These are phyloP conservation scores for carrot (Daucus carota) DNA, from an alignment of 129 eudicot genomes.

Conservation along the genomic window DNA sequence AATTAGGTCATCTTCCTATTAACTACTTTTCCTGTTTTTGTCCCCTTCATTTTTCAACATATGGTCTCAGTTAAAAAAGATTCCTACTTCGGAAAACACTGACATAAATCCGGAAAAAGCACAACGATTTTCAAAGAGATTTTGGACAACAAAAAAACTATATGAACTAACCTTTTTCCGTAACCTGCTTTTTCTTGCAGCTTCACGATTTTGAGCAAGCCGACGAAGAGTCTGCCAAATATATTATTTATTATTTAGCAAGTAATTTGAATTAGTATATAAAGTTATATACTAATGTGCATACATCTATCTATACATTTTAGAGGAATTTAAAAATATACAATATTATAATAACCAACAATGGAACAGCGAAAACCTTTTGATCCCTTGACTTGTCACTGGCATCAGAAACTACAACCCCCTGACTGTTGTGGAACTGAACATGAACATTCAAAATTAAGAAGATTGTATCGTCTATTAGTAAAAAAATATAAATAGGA, in stretches of 20 bases:
- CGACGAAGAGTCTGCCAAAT: slow-evolving; percentile 75
- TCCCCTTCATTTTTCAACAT: not conserved
- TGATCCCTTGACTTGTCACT: slow-evolving; percentile 89
- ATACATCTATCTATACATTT: not conserved
- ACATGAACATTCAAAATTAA: slow-evolving; percentile 17
- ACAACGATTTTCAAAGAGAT: not conserved
- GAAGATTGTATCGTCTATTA: not conserved
- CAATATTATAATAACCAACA: not conserved
- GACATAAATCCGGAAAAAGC: not conserved
- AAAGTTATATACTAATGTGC: not conserved
- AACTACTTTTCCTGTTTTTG: not conserved
- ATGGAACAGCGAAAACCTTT: slow-evolving; percentile 42
- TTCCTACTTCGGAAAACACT: slow-evolving; percentile 1
- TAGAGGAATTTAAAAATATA: not conserved
- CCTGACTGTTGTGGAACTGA: slow-evolving; percentile 53
- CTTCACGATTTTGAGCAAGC: slow-evolving; percentile 96
- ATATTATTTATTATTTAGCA: not conserved
- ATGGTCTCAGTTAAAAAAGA: not conserved
- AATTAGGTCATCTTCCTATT: not conserved
- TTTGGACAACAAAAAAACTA: not conserved
- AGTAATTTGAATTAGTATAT: not conserved
- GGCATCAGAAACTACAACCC: slow-evolving; percentile 67
- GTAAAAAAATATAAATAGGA: slow-evolving; percentile 2
- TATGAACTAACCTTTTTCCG: slow-evolving; percentile 56
- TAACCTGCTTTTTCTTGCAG: slow-evolving; percentile 88